A percentile compares a stretch with the other conserved stretches of the same genome.
Conservation (phyloP, 1,284 basidiomycete species). For the Fomes fomentarius region DNA sequence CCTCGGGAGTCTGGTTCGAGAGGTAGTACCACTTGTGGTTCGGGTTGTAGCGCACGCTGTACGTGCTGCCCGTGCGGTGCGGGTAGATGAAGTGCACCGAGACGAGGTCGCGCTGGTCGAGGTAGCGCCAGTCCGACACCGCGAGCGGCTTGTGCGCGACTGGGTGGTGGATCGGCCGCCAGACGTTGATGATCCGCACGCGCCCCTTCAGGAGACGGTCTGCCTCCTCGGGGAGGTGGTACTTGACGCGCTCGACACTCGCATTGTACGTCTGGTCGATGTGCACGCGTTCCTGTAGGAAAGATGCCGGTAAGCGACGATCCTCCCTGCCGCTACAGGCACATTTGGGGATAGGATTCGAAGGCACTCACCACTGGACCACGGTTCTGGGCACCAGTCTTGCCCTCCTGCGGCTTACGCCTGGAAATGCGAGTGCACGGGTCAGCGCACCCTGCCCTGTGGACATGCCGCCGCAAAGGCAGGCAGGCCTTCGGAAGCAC, state of each 20-base stretch:
- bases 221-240: conserved; percentile 52
- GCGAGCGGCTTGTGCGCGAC: conserved; percentile 53
- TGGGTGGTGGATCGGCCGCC: conserved; percentile 51
- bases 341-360: too few relatives aligned
- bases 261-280: conserved; percentile 61
- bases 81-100: conserved; percentile 38
- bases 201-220: conserved; percentile 51
- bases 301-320: too few relatives aligned
- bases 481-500: conserved; percentile 15
- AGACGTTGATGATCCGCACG: conserved; percentile 59
- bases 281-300: conserved; percentile 42
- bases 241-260: conserved; percentile 52
- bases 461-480: too few relatives aligned
- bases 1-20: conserved; percentile 47
- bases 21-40: conserved; percentile 52
- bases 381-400: conserved; percentile 17
- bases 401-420: conserved; percentile 21
- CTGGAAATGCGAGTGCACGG: conserved; percentile 1
- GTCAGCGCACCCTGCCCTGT: background rate
- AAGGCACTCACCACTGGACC: conserved; percentile 39
- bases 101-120: conserved; percentile 41
- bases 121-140: conserved; percentile 46
- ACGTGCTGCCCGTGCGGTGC: conserved; percentile 40
- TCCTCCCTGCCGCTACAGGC: too few relatives aligned
- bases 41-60: conserved; percentile 41